These are phyloP conservation scores for Fusarium pilosicola DNA, from an alignment of 2,329 filamentous ascomycete species.

Conservation along the genomic window DNA sequence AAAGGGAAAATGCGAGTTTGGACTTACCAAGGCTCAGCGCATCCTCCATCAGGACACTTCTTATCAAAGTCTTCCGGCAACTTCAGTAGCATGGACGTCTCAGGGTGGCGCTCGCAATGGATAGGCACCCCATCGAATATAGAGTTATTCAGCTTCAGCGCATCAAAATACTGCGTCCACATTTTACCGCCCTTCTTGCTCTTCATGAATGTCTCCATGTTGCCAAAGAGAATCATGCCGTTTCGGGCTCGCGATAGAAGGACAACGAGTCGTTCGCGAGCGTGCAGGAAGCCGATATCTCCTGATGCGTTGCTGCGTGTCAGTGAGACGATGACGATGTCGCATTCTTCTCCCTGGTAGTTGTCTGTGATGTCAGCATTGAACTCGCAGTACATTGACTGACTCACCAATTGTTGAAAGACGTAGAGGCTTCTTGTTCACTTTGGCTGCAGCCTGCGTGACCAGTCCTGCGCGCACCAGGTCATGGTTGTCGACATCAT, in stretches of 20 bases:
- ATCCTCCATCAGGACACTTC: conserved; percentile 76
- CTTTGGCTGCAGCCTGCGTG: conserved; percentile 60
- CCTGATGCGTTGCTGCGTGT: conserved; percentile 71
- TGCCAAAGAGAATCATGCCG: conserved; percentile 75
- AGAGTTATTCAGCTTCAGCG: conserved; percentile 60
- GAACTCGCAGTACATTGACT: too few species aligned
- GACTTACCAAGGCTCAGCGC: conserved; percentile 67
- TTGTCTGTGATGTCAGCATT: conserved; percentile 64
- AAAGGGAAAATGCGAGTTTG: too few species aligned
- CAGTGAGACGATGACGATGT: conserved; percentile 75
- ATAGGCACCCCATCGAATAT: conserved; percentile 71
- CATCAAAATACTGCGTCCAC: conserved; percentile 68
- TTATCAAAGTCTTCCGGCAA: conserved; percentile 67
- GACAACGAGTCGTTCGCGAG: conserved; percentile 75
- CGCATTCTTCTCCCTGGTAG: conserved; percentile 80
- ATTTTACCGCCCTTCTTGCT: conserved; percentile 54
- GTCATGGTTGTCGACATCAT: conserved; percentile 74
- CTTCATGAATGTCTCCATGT: conserved; percentile 71
- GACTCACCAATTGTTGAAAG: conserved; percentile 75
- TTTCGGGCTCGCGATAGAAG: conserved; percentile 74
- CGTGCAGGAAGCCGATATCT: conserved; percentile 76
- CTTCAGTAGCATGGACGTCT: conserved; percentile 57
- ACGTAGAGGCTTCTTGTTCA: conserved; percentile 62
- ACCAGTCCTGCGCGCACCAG: conserved; percentile 68
- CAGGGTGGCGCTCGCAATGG: conserved; percentile 67